Conservation (phyloP, 768 basidiomycete genomes). For the Royoungia palumana region DNA sequence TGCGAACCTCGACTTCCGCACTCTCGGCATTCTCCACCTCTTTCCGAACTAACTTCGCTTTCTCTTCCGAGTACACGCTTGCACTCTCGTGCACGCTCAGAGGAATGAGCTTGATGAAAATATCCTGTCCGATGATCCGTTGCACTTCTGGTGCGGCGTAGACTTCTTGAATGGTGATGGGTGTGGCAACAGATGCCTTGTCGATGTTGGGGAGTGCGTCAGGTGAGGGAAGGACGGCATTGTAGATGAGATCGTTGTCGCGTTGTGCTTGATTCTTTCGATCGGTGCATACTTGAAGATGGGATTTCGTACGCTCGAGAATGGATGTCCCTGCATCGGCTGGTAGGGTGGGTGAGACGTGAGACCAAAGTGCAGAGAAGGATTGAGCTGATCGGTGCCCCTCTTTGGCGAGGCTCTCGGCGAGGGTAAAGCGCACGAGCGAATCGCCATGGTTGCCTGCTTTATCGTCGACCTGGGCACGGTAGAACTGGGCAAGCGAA, state of each 20-base stretch:
- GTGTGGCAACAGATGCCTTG: constrained; percentile 74
- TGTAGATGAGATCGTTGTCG: constrained; percentile 98
- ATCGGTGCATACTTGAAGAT: constrained; percentile 73
- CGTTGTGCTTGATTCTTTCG: constrained; percentile 70
- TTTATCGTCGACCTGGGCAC: constrained; percentile 71
- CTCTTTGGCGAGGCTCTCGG: constrained; percentile 82
- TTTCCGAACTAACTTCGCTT: constrained; percentile 87
- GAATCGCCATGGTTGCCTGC: constrained; percentile 83
- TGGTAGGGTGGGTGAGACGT: constrained; percentile 78
- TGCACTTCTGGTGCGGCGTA: constrained; percentile 90
- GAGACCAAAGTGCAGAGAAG: constrained; percentile 70
- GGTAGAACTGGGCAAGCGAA: constrained; percentile 85
- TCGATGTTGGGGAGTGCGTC: constrained; percentile 82
- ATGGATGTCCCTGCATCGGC: constrained; percentile 81
- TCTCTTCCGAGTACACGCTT: constrained; percentile 96
- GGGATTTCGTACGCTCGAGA: constrained; percentile 79
- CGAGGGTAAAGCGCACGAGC: constrained; percentile 71
- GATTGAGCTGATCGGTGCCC: constrained; percentile 63
- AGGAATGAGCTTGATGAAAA: constrained; percentile 85
- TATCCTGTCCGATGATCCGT: constrained; percentile 88
- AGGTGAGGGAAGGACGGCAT: constrained; percentile 77
- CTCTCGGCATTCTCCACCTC: constrained; percentile 87
- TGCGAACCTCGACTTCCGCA: constrained; percentile 75
- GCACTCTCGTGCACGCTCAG: constrained; percentile 95
- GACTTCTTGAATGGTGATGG: constrained; percentile 92